These are phyloP conservation scores for Acanthamoeba culbertsoni DNA, from an alignment of 208 protist species.

Conservation along the genomic window DNA sequence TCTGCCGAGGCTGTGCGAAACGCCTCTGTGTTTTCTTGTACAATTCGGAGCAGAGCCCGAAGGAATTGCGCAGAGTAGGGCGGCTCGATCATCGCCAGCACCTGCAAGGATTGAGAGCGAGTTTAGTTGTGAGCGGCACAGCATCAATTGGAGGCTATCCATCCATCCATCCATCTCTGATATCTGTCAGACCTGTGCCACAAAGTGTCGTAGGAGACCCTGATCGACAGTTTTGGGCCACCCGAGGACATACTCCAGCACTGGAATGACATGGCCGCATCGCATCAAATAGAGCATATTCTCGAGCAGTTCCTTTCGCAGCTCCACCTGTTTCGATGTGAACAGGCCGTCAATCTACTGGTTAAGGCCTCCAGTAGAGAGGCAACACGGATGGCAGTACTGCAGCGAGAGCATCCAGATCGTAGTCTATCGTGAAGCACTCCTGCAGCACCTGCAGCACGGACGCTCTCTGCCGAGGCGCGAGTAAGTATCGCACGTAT, in stretches of 20 bases:
- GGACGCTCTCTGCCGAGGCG: background rate
- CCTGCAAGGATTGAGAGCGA: background rate
- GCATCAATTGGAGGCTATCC: background rate
- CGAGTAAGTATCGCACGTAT: background rate
- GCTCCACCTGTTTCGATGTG: constrained; percentile 4
- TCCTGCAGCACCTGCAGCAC: constrained; percentile 20
- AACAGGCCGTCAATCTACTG: background rate
- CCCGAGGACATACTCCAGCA: background rate
- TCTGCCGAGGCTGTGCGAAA: constrained; percentile 42
- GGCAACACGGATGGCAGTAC: background rate
- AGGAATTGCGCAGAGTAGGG: constrained; percentile 20
- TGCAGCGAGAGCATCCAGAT: constrained; percentile 48
- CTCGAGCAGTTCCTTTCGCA: constrained; percentile 21
- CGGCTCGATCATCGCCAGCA: background rate
- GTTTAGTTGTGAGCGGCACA: background rate
- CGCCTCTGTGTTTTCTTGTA: background rate
- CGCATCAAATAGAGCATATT: constrained; percentile 53
- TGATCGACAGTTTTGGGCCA: constrained; percentile 39
- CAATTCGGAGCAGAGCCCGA: background rate
- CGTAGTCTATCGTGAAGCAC: constrained; percentile 51
- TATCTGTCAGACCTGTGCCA: background rate
- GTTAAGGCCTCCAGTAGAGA: background rate
- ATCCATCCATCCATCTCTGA: no score
- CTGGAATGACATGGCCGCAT: constrained; percentile 13
- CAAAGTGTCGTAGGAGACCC: constrained; percentile 39